A percentile compares a stretch with the other conserved stretches of the same genome.
These are phyloP conservation scores for Botrytis fabae DNA, from an alignment of 2,329 filamentous ascomycete genomes.

Conservation along the genomic window DNA sequence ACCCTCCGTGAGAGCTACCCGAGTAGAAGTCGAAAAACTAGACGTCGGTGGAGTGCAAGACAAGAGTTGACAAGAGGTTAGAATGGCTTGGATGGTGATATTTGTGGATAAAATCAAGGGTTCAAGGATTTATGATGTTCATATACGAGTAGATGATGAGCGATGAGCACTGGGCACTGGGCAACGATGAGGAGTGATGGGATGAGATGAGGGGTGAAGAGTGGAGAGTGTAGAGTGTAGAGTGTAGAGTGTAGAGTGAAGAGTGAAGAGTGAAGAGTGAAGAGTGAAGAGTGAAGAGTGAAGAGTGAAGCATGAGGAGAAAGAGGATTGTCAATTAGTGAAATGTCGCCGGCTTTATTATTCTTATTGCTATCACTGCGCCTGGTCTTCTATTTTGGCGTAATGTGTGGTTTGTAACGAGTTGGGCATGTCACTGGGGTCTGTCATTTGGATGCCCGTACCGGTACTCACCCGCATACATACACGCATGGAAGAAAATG, in stretches of 20 bases:
- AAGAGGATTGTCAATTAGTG: background rate
- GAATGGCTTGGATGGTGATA: background rate
- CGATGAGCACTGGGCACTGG: background rate
- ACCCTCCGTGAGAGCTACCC: background rate
- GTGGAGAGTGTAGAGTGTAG: background rate
- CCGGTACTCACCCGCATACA: background rate
- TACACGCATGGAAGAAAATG: background rate
- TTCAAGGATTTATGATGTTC: conserved; percentile 7
- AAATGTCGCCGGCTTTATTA: background rate
- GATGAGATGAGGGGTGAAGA: background rate
- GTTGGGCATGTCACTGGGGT: background rate
- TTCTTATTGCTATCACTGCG: background rate
- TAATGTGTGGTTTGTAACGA: background rate
- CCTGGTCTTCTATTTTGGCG: background rate
- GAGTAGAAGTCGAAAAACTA: background rate
- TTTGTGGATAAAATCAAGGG: conserved; percentile 11
- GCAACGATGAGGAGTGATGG: background rate
- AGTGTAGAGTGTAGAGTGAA: background rate
- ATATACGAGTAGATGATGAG: background rate
- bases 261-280: background rate
- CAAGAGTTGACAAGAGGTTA: background rate
- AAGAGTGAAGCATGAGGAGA: background rate
- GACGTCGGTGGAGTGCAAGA: background rate
- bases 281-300: background rate
- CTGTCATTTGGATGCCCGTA: background rate